Conservation (phyloP, 371 early-diverging fungal species). For the Mucor mucedo region DNA sequence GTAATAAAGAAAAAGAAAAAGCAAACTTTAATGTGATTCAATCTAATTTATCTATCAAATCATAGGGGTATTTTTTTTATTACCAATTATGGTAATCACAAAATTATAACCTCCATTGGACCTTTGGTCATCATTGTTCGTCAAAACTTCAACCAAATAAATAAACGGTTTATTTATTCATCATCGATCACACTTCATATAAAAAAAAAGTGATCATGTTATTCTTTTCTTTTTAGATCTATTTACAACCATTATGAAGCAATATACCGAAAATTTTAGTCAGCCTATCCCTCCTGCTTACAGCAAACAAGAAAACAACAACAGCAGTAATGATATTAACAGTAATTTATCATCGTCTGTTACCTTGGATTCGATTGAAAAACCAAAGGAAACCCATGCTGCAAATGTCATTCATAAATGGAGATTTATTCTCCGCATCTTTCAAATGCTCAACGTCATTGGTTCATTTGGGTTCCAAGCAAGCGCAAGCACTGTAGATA, state of each 20-base stretch:
- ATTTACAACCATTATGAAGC: too few species aligned
- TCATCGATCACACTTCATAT: not conserved
- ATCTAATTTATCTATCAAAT: not conserved
- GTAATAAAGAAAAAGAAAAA: conserved; percentile 4
- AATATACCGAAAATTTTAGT: too few species aligned
- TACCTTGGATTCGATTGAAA: too few species aligned
- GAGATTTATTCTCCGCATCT: conserved; percentile 1
- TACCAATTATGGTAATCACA: too few species aligned
- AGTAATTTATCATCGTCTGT: too few species aligned
- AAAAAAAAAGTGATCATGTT: too few species aligned
- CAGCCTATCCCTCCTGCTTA: too few species aligned
- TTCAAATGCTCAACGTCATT: conserved; percentile 14
- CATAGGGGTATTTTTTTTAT: not conserved
- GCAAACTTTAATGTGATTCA: not conserved
- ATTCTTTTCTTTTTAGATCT: too few species aligned
- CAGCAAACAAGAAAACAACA: too few species aligned
- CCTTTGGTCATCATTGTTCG: not conserved
- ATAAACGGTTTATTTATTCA: not conserved
- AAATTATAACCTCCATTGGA: not conserved
- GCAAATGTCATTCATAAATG: not conserved
- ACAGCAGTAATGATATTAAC: too few species aligned
- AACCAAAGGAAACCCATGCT: too few species aligned
- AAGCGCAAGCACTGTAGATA: conserved; percentile 34
- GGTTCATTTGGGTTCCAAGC: conserved; percentile 45
- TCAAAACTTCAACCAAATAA: not conserved